Conservation (phyloP, 139 green algal species). For the Tetratostichococcus sp. region DNA sequence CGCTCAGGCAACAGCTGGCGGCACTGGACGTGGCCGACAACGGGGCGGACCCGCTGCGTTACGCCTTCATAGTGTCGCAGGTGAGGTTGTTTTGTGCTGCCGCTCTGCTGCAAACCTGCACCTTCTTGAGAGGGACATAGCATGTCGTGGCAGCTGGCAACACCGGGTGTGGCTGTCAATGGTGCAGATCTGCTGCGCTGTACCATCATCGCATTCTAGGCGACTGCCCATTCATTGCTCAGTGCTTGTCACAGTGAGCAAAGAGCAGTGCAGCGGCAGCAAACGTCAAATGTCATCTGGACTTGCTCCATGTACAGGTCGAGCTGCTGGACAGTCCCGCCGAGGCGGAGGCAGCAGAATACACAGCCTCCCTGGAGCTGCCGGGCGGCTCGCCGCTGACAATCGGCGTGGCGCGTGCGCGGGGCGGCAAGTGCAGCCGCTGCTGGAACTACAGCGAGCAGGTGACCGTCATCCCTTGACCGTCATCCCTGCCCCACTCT, state of each 20-base stretch:
- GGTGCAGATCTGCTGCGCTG: too few species aligned
- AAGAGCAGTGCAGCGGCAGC: too few species aligned
- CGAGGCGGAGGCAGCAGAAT: background rate
- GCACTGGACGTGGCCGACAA: constrained; percentile 55
- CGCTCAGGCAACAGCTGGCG: constrained; percentile 35
- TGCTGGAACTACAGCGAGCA: constrained; percentile 93
- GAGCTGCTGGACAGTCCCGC: constrained; percentile 25
- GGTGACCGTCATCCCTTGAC: too few species aligned
- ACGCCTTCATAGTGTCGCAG: constrained; percentile 75
- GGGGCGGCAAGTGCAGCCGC: constrained; percentile 81
- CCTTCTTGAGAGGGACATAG: too few species aligned
- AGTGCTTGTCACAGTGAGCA: too few species aligned
- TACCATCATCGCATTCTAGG: too few species aligned
- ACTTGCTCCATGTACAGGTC: constrained; percentile 4
- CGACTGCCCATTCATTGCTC: too few species aligned
- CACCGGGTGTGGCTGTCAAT: background rate
- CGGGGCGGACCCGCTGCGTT: constrained; percentile 74
- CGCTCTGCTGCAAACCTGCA: too few species aligned
- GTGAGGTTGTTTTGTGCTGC: too few species aligned
- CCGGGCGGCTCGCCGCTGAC: constrained; percentile 42
- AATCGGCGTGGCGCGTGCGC: constrained; percentile 69
- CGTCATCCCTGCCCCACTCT: background rate
- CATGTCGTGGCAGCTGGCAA: too few species aligned
- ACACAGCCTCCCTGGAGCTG: constrained; percentile 24
- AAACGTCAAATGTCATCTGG: too few species aligned